These are phyloP conservation scores for Gnomoniopsis sp. DNA, from an alignment of 2,329 filamentous ascomycete species.

Conservation along the genomic window DNA sequence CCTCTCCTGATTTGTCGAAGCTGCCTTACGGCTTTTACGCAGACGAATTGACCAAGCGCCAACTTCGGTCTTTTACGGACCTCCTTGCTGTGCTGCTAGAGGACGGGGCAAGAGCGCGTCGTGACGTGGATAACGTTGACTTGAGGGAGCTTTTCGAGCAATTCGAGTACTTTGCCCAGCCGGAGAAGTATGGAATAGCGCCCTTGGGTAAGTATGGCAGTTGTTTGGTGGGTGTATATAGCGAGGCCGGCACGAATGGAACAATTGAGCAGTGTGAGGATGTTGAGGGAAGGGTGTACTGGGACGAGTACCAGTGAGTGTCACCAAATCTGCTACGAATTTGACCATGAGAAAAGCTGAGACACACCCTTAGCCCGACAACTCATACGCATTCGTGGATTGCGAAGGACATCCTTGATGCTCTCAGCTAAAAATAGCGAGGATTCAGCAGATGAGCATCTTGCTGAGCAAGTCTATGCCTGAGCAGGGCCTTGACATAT, in stretches of 20 bases:
- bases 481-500: neutral
- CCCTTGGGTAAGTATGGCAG: slow-evolving; percentile 3
- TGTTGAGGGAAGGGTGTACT: neutral
- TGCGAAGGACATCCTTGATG: neutral
- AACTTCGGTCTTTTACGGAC: neutral
- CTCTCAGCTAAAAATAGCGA: neutral
- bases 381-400: slow-evolving; percentile 1
- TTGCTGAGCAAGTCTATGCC: neutral
- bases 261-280: slow-evolving; percentile 1
- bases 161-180: slow-evolving; percentile 1
- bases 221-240: slow-evolving; percentile 2
- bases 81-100: neutral
- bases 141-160: neutral
- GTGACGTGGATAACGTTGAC: neutral
- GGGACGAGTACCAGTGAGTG: slow-evolving; percentile 6
- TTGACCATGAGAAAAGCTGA: neutral
- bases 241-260: neutral
- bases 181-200: neutral
- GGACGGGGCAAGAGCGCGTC: neutral
- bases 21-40: slow-evolving; percentile 5
- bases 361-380: neutral
- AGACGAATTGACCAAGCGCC: neutral
- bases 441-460: neutral
- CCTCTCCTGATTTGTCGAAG: neutral
- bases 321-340: neutral